phyloP scores from a whole-genome alignment of 2,329 filamentous ascomycete species.

The Aspergillus sp. region DNA sequence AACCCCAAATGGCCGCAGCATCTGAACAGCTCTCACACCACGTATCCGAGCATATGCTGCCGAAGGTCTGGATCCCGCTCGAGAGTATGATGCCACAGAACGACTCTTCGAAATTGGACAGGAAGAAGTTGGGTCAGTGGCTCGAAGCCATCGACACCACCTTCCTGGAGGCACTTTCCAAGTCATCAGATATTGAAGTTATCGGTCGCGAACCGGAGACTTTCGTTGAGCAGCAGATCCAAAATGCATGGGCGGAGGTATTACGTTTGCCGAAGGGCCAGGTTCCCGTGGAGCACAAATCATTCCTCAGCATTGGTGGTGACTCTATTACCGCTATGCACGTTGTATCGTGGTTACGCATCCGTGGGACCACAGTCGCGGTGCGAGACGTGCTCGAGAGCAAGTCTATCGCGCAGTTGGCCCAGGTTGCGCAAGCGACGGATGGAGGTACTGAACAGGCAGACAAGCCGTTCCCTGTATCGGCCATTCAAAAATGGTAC shows the following conservation, averaged over 20 bases:
- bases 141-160: constrained; percentile 6
- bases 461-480: not conserved
- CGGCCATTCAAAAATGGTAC: not conserved
- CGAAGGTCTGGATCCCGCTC: constrained; percentile 17
- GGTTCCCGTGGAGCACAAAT: constrained; percentile 57
- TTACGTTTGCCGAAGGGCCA: constrained; percentile 48
- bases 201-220: constrained; percentile 8
- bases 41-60: constrained; percentile 17
- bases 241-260: constrained; percentile 21
- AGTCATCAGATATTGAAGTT: constrained; percentile 1
- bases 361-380: not conserved
- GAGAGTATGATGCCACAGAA: constrained; percentile 14
- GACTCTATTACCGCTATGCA: constrained; percentile 24
- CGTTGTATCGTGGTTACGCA: constrained; percentile 12
- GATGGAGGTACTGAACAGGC: not conserved
- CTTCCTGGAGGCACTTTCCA: constrained; percentile 11
- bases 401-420: constrained; percentile 11
- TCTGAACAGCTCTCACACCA: constrained; percentile 6
- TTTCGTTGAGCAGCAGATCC: constrained; percentile 9
- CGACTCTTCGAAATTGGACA: constrained; percentile 16
- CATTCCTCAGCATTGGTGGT: constrained; percentile 45
- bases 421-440: not conserved
- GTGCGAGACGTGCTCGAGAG: constrained; percentile 13
- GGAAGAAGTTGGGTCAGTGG: constrained; percentile 15
- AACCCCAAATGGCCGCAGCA: not conserved